phyloP scores from a whole-genome alignment of 257 asterid species.

The Fraxinus americana region DNA sequence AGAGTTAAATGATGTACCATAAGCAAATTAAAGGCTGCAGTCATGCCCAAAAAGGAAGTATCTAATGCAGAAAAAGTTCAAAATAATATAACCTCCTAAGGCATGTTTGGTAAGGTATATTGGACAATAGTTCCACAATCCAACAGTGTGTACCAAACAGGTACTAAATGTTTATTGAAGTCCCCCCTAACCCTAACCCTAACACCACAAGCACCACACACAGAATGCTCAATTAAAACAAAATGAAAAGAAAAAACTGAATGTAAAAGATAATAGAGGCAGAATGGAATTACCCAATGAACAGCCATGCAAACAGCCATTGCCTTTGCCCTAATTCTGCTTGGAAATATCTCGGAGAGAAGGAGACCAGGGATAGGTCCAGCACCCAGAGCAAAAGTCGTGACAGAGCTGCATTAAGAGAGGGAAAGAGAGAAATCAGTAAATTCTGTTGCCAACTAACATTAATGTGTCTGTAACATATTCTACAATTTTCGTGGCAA shows the following conservation, averaged over 20 bases:
- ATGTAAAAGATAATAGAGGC: not conserved
- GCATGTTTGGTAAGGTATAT: not conserved
- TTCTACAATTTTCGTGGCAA: not conserved
- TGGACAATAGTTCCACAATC: not conserved
- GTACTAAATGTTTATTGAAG: not conserved
- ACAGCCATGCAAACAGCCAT: conserved; percentile 95
- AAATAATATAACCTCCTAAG: not conserved
- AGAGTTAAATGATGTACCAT: not conserved
- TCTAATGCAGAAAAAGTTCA: not conserved
- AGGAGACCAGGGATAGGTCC: conserved; percentile 94
- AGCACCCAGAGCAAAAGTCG: conserved; percentile 82
- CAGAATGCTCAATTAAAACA: not conserved
- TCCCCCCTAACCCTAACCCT: not conserved
- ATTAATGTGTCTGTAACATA: not conserved
- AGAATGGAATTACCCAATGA: conserved; percentile 77
- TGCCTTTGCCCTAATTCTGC: conserved; percentile 88
- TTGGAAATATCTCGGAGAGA: conserved; percentile 84
- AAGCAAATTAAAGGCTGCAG: not conserved
- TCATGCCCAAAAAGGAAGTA: not conserved
- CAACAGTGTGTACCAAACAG: not conserved
- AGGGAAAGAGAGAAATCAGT: not conserved
- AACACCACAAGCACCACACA: not conserved
- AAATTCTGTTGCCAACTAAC: not conserved
- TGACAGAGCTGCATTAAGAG: conserved; percentile 58
- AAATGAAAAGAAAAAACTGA: conserved; percentile 4